phyloP scores from a whole-genome alignment of 495 filamentous ascomycete genomes.

The Gamarada debralockiae region DNA sequence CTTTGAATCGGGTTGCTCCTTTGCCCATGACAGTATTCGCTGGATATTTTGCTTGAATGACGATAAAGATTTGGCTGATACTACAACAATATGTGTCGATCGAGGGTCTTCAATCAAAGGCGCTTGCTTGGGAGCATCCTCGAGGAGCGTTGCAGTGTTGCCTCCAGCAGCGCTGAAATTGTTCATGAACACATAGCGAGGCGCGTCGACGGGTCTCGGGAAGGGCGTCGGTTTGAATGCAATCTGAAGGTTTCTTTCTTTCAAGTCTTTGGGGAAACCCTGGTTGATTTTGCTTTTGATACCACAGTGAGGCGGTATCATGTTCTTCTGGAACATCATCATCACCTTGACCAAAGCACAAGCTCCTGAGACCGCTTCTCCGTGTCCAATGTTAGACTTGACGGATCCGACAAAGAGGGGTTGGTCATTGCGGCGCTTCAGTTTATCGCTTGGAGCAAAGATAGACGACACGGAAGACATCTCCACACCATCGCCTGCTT shows the following conservation, averaged over 20 bases:
- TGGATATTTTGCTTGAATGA: slow-evolving; percentile 19
- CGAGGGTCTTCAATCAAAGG: slow-evolving; percentile 7
- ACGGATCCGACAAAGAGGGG: slow-evolving; percentile 73
- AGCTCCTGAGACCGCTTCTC: slow-evolving; percentile 61
- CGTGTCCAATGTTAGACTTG: slow-evolving; percentile 90
- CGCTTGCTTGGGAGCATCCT: slow-evolving; percentile 4
- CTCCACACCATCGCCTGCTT: slow-evolving; percentile 73
- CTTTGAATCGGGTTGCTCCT: slow-evolving; percentile 23
- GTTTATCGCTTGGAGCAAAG: slow-evolving; percentile 65
- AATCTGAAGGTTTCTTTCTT: slow-evolving; percentile 70
- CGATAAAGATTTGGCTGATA: not conserved
- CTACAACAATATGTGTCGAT: not conserved
- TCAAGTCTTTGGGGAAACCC: slow-evolving; percentile 72
- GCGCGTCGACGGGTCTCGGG: slow-evolving; percentile 52
- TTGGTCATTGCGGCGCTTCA: slow-evolving; percentile 60
- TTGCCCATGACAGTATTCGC: slow-evolving; percentile 25
- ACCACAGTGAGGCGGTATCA: slow-evolving; percentile 78
- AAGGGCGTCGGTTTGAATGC: slow-evolving; percentile 56
- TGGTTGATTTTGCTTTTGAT: slow-evolving; percentile 74
- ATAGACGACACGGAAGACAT: slow-evolving; percentile 70
- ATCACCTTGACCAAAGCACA: slow-evolving; percentile 67
- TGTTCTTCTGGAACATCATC: slow-evolving; percentile 71
- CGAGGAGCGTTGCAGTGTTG: not conserved
- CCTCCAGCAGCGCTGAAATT: too few species aligned
- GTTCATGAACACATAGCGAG: slow-evolving; percentile 54